phyloP scores from a whole-genome alignment of 148 eudicot genomes.

The Dysphania ambrosioides region DNA sequence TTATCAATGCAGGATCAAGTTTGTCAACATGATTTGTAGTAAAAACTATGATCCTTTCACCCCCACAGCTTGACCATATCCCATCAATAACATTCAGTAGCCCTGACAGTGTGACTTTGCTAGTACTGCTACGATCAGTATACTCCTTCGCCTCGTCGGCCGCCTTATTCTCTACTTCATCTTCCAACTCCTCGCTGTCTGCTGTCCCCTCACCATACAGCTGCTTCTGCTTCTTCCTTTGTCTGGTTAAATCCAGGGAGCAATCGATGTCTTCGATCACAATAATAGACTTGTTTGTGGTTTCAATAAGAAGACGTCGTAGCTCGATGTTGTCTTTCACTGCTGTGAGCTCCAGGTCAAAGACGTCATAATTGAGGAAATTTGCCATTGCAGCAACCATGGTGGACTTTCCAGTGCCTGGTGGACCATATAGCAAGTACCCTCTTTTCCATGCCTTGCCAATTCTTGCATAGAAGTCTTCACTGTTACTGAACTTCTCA shows the following conservation, averaged over 20 bases:
- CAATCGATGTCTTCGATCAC: slow-evolving; percentile 62
- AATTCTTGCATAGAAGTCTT: slow-evolving; percentile 45
- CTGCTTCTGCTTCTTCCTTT: slow-evolving; percentile 28
- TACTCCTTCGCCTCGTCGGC: slow-evolving; percentile 17
- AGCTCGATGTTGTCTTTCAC: slow-evolving; percentile 53
- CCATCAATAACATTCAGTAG: slow-evolving; percentile 38
- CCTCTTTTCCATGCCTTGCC: slow-evolving; percentile 64
- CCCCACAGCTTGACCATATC: slow-evolving; percentile 53
- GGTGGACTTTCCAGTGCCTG: slow-evolving; percentile 56
- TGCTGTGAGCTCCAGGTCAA: slow-evolving; percentile 27
- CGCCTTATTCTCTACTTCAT: slow-evolving; percentile 17
- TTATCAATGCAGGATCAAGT: slow-evolving; percentile 59
- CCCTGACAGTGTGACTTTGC: slow-evolving; percentile 39
- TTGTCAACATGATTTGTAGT: slow-evolving; percentile 55
- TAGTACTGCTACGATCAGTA: slow-evolving; percentile 20
- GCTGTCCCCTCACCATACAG: not conserved
- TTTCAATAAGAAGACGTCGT: slow-evolving; percentile 42
- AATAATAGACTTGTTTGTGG: slow-evolving; percentile 44
- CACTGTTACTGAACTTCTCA: slow-evolving; percentile 39
- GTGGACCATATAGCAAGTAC: slow-evolving; percentile 46
- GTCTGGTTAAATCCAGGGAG: slow-evolving; percentile 46
- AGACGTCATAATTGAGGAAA: slow-evolving; percentile 39
- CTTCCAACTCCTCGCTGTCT: not conserved
- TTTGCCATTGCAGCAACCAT: slow-evolving; percentile 64
- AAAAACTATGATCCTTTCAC: slow-evolving; percentile 52